A percentile compares a stretch with the other conserved stretches of the same genome.
Evolutionary conservation across 2,329 filamentous ascomycete genomes (phyloP).

Genomic region (Diaporthe sp.): DNA sequence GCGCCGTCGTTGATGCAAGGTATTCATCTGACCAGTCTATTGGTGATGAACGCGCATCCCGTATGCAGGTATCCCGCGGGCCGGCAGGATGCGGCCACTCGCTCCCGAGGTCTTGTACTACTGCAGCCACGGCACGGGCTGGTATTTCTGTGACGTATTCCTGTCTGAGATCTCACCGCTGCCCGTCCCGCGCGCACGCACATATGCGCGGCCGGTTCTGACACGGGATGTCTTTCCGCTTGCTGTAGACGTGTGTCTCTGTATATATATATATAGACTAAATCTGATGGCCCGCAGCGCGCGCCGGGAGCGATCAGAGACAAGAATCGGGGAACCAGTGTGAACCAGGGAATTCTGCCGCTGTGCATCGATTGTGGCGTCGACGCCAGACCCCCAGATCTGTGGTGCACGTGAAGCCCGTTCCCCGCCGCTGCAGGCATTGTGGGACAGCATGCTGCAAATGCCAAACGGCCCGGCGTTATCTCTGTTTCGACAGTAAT

Average conservation of each 20-base stretch:
- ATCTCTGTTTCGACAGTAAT: neutral
- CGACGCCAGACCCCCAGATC: constrained; percentile 10
- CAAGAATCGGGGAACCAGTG: neutral
- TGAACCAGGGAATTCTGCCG: neutral
- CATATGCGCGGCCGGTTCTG: neutral
- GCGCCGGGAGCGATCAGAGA: constrained; percentile 5
- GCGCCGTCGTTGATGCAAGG: constrained; percentile 1
- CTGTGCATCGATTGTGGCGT: constrained; percentile 27
- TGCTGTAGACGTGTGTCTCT: neutral
- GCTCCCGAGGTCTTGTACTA: constrained; percentile 8
- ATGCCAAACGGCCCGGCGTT: constrained; percentile 19
- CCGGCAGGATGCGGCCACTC: constrained; percentile 21
- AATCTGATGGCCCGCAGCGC: neutral
- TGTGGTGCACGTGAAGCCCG: constrained; percentile 22
- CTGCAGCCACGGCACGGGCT: constrained; percentile 27
- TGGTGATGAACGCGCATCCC: neutral
- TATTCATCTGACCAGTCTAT: constrained; percentile 14
- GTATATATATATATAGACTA: too few relatives aligned
- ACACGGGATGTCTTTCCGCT: constrained; percentile 13
- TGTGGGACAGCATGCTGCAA: constrained; percentile 23
- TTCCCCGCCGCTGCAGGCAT: constrained; percentile 3
- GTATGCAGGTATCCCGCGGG: constrained; percentile 15
- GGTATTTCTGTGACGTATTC: constrained; percentile 23
- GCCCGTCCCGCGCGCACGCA: constrained; percentile 1
- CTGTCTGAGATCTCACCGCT: constrained; percentile 28